Base-by-base conservation (phyloP, 345 rosid genomes). In the Populus ilicifolia region DNA sequence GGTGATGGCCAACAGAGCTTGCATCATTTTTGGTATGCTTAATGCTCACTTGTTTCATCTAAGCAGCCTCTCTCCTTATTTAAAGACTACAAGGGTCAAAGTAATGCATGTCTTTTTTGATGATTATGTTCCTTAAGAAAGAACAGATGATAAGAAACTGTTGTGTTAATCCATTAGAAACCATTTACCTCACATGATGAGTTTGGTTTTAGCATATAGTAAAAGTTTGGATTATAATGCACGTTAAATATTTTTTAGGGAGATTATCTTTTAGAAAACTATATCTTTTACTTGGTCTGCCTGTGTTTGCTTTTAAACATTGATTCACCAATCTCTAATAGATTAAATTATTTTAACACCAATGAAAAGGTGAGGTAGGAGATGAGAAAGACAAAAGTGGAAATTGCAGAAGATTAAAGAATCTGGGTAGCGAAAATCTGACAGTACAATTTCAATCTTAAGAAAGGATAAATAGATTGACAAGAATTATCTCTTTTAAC, bases 1-100 rank as follows among this genome's bases (percentile, higher is more conserved):
- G 97, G 98, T 73, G 97, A 92, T 64, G 80, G 96, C 78, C 99
- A 93, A 81, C 92, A 89, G 84, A 93, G 98, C 73, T 83, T 95
- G 91, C 99, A 91, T 87, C 92, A 93, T 81, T 93, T 95, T 85
- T 95, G 98, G 99, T 95, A 93, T 72, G 80, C 73, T 56, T 50
- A 64, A 48, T 71, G 36, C 41, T 67, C 25, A 65, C 14, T 14
- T 64, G 21, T 33, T 12, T 29, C 29, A 54, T 10, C 23, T 54
- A 54, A 54, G 62, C 2, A 54, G 25, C 62, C 12, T 1, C 3
- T 8, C 62, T 21, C 62, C 21, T 5, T 54, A 9, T 54, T 54
- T 54, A 21, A 54, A 20, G 11, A 54, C 62, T 8, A 3, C 62
- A 21, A 21, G 23, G 23, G 23, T 54, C 4, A 21, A 21, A 54